Evolutionary conservation across 2,329 filamentous ascomycete genomes (phyloP).

Genomic region (Talaromyces piceae): DNA sequence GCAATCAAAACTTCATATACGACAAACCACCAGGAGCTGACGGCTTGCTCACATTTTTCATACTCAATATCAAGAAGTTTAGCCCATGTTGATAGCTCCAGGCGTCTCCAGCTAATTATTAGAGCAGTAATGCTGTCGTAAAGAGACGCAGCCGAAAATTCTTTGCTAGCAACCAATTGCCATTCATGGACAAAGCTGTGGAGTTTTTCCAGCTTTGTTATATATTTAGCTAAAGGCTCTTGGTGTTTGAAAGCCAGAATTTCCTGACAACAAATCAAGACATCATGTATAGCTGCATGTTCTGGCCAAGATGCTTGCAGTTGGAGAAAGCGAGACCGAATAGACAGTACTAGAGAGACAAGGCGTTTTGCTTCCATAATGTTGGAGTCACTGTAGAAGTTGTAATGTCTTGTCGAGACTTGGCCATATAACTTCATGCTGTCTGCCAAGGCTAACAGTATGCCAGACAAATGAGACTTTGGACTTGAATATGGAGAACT

Average conservation of each 20-base stretch:
- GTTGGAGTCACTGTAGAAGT: slow-evolving; percentile 84
- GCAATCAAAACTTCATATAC: slow-evolving; percentile 85
- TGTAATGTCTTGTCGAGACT: slow-evolving; percentile 53
- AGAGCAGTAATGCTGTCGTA: slow-evolving; percentile 73
- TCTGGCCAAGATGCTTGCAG: slow-evolving; percentile 59
- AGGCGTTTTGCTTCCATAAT: slow-evolving; percentile 67
- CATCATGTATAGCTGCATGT: slow-evolving; percentile 74
- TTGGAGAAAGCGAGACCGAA: slow-evolving; percentile 64
- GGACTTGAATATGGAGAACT: slow-evolving; percentile 24
- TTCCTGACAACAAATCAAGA: slow-evolving; percentile 65
- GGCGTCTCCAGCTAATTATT: slow-evolving; percentile 79
- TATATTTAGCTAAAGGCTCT: slow-evolving; percentile 77
- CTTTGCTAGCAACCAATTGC: slow-evolving; percentile 83
- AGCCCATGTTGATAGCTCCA: slow-evolving; percentile 89
- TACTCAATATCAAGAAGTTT: slow-evolving; percentile 79
- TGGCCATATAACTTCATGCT: slow-evolving; percentile 45
- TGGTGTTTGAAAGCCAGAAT: slow-evolving; percentile 67
- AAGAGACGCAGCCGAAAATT: slow-evolving; percentile 60
- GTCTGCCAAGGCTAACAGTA: slow-evolving; percentile 59
- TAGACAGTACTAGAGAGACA: slow-evolving; percentile 59
- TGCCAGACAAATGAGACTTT: slow-evolving; percentile 55
- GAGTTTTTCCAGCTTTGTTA: slow-evolving; percentile 81
- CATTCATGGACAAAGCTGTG: slow-evolving; percentile 84
- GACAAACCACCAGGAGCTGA: slow-evolving; percentile 91
- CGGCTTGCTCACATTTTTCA: slow-evolving; percentile 65